These are phyloP conservation scores for Phytophthora crassamura DNA, from an alignment of 352 stramenopile genomes.

Conservation along the genomic window DNA sequence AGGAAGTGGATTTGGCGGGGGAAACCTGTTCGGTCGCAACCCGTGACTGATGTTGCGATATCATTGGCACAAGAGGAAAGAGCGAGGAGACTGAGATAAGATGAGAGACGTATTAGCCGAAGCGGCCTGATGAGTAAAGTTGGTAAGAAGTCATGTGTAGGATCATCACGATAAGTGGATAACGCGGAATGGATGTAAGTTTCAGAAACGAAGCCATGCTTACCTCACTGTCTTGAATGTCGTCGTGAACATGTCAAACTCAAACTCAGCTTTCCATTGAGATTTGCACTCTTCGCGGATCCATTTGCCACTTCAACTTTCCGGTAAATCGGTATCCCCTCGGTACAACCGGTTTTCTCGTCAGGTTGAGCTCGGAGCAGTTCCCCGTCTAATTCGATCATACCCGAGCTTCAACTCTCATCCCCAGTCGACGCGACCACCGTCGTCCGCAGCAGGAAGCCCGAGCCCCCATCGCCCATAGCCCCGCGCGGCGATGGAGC, in stretches of 20 bases:
- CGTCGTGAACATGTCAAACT: too few relatives aligned
- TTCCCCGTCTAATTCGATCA: neutral
- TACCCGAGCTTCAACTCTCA: conserved; percentile 9
- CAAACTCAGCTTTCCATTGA: neutral
- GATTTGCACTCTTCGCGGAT: neutral
- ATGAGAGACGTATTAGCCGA: too few relatives aligned
- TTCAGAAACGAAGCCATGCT: too few relatives aligned
- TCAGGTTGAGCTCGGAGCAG: neutral
- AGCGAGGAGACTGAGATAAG: neutral
- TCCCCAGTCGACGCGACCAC: conserved; percentile 16
- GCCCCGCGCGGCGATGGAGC: conserved; percentile 59
- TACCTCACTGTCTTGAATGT: too few relatives aligned
- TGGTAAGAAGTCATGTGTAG: neutral
- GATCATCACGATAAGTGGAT: neutral
- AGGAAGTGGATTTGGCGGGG: conserved; percentile 1
- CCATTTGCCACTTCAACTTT: too few relatives aligned
- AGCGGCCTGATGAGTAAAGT: neutral
- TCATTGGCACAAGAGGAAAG: neutral
- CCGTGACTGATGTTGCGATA: conserved; percentile 11
- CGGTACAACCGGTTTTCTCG: neutral
- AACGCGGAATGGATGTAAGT: too few relatives aligned
- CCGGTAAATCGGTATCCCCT: neutral
- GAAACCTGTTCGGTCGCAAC: conserved; percentile 15
- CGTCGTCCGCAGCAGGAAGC: neutral
- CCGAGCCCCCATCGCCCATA: neutral